phyloP scores from a whole-genome alignment of 2,329 filamentous ascomycete species.

The Ascochyta viciae-villosae region DNA sequence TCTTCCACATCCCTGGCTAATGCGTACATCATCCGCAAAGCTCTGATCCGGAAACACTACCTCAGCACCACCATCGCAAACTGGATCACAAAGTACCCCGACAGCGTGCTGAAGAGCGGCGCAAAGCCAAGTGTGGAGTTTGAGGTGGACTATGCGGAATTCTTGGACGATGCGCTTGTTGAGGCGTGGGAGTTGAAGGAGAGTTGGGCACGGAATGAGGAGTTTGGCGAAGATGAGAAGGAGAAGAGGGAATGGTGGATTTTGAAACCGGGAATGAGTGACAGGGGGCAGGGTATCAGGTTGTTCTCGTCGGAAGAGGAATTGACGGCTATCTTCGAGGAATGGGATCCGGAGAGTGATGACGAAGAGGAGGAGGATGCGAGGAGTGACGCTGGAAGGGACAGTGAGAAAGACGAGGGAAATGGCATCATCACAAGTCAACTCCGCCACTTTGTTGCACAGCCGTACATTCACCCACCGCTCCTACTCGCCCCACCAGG shows the following conservation, averaged over 20 bases:
- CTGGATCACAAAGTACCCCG: conserved; percentile 85
- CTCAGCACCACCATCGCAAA: conserved; percentile 81
- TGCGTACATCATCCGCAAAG: conserved; percentile 94
- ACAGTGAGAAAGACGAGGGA: conserved; percentile 48
- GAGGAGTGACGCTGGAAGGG: conserved; percentile 38
- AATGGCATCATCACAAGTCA: conserved; percentile 81
- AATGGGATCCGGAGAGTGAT: conserved; percentile 80
- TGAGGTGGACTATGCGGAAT: conserved; percentile 96
- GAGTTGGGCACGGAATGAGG: conserved; percentile 74
- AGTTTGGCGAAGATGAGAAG: conserved; percentile 42
- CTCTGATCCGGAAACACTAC: conserved; percentile 95
- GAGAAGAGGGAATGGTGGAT: conserved; percentile 87
- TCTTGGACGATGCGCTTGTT: conserved; percentile 88
- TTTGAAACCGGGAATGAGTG: conserved; percentile 96
- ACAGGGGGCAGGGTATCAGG: conserved; percentile 90
- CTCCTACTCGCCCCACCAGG: conserved; percentile 67
- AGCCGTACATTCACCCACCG: conserved; percentile 91
- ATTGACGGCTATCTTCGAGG: conserved; percentile 86
- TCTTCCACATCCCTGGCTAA: conserved; percentile 74
- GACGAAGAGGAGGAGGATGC: conserved; percentile 60
- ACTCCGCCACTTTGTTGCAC: conserved; percentile 92
- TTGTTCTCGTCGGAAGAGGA: conserved; percentile 87
- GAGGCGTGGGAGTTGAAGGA: conserved; percentile 88
- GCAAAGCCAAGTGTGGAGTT: conserved; percentile 84
- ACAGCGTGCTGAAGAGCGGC: conserved; percentile 70